phyloP scores from a whole-genome alignment of 225 moss, liverwort and hornwort genomes.

The Marchantia paleacea region DNA sequence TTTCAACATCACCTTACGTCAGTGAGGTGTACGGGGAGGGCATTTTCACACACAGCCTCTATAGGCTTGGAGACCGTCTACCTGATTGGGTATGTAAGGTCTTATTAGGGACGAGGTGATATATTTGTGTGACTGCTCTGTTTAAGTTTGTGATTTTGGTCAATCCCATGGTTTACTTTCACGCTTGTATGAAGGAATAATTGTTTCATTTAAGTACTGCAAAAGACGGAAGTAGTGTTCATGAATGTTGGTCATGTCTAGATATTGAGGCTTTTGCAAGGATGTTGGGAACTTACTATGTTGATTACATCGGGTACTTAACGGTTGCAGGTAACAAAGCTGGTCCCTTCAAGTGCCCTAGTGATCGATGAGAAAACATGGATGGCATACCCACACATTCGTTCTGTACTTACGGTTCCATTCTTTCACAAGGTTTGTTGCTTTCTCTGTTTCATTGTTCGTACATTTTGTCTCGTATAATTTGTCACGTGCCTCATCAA shows the following conservation, averaged over 20 bases:
- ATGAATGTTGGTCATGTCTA: too few species aligned
- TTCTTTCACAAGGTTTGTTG: conserved; percentile 81
- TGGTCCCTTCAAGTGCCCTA: conserved; percentile 90
- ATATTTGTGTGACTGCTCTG: background rate
- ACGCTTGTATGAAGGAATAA: too few species aligned
- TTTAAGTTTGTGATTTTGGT: too few species aligned
- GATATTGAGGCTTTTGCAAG: too few species aligned
- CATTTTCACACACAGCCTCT: conserved; percentile 78
- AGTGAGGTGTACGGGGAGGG: conserved; percentile 88
- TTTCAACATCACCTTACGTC: conserved; percentile 79
- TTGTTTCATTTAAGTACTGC: too few species aligned
- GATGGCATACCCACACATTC: conserved; percentile 86
- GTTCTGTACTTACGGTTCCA: conserved; percentile 81
- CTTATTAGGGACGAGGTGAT: background rate
- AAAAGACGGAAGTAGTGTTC: too few species aligned
- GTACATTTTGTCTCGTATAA: background rate
- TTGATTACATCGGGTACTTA: background rate
- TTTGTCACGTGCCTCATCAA: background rate
- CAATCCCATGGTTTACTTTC: too few species aligned
- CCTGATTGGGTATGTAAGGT: conserved; percentile 75
- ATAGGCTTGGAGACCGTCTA: conserved; percentile 86
- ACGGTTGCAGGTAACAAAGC: conserved; percentile 43
- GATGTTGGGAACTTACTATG: too few species aligned
- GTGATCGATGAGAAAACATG: conserved; percentile 98
- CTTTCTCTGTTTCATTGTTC: background rate